Evolutionary conservation across 2,329 filamentous ascomycete species (phyloP).

Genomic region (Dactylellina sp.): DNA sequence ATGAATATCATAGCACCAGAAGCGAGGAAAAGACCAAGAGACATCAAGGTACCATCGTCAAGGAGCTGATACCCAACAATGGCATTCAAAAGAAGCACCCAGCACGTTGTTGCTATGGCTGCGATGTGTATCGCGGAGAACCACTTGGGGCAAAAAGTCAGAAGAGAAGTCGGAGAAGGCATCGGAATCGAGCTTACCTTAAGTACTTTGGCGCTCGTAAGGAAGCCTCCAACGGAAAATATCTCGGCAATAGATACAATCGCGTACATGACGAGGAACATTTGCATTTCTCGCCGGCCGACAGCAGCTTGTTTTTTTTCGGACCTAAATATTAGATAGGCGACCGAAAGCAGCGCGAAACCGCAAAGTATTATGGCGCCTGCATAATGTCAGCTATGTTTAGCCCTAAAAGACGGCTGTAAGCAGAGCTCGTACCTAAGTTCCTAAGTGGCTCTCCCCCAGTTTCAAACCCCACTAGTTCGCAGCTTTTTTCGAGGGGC

Average conservation of each 20-base stretch:
- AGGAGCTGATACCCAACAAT: conserved; percentile 92
- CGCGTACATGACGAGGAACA: conserved; percentile 88
- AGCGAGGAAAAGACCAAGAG: conserved; percentile 77
- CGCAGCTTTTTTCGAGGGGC: conserved; percentile 39
- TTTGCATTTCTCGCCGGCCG: conserved; percentile 94
- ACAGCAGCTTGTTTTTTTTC: conserved; percentile 94
- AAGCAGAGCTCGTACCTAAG: conserved; percentile 72
- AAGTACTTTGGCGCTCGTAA: conserved; percentile 70
- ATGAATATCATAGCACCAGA: conserved; percentile 81
- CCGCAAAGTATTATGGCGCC: conserved; percentile 88
- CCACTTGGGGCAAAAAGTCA: conserved; percentile 57
- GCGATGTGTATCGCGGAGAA: conserved; percentile 93
- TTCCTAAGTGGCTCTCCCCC: conserved; percentile 78
- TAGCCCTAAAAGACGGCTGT: not conserved
- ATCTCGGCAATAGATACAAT: conserved; percentile 94
- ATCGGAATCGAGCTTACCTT: conserved; percentile 65
- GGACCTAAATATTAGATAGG: conserved; percentile 80
- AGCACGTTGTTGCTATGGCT: conserved; percentile 85
- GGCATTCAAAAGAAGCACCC: conserved; percentile 92
- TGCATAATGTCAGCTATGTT: conserved; percentile 62
- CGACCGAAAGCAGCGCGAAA: conserved; percentile 77
- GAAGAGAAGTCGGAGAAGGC: not conserved
- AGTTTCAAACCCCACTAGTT: conserved; percentile 55
- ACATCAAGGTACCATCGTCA: conserved; percentile 90
- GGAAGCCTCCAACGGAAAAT: conserved; percentile 92